Base-by-base conservation (phyloP, 352 stramenopile species). In the Blastocystis sp. region DNA sequence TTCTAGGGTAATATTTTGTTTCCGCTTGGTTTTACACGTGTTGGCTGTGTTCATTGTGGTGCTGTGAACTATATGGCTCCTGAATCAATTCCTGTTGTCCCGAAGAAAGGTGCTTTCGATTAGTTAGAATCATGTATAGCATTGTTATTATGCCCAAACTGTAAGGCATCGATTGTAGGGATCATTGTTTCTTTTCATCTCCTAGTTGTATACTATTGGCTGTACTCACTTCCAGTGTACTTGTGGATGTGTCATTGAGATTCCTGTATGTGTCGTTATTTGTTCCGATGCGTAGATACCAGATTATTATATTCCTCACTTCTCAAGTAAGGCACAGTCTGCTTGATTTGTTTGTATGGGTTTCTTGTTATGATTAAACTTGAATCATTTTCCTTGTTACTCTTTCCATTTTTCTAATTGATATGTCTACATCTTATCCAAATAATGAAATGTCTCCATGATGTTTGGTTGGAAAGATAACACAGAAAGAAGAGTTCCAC, bases 221-320 rank as follows among this genome's bases (percentile, higher is more conserved):
- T 80, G 69, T 56, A 80, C 69, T n/a, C 69, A 80, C 27, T 80
- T 80, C n/a, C 37, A 80, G 49, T 80, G 69, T 39, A 39, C n/a
- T 16, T 80, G 69, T 56, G 69, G 69, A 35, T 27, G 46, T 80
- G 69, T 80, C 7, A 19, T 80, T 19, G 37, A 80, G n/a, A 80
- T 80, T 35, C 69, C 69, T 32, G 69, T 80, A 4, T 11, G 11
- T 2, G 7, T 61, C 24, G 9, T 56, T 32, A 1, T 32, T 39
- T 4, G n/a, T 19, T 12, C 11, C 59, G 35, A 80, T 35, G 1
- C 14, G 6, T 80, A 80, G 69, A 80, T 80, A 29, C 69, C 69
- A 11, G 46, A 80, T 52, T 80, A 80, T 39, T 80, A 80, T 56
- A 80, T 80, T 39, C 69, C 69, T 21, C 46, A 39, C 19, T 80